Conservation (phyloP, 2,329 filamentous ascomycete genomes). For the Aureobasidium leucospermi region DNA sequence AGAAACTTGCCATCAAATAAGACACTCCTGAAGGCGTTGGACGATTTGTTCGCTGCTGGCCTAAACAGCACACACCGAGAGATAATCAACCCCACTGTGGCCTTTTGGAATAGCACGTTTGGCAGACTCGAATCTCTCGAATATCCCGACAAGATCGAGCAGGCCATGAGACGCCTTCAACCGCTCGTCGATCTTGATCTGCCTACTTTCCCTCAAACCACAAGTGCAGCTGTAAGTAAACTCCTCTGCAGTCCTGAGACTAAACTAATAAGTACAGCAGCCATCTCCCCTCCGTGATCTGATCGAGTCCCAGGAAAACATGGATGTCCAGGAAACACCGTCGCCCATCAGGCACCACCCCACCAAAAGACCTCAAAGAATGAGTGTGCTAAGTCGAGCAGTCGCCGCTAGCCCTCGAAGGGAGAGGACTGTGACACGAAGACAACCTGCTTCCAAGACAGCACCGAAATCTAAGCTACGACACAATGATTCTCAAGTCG, state of each 20-base stretch:
- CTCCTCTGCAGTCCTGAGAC: neutral
- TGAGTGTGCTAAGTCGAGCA: conserved; percentile 16
- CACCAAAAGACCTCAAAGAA: conserved; percentile 6
- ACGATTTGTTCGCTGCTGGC: conserved; percentile 44
- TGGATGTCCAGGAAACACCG: conserved; percentile 16
- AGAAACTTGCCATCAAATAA: conserved; percentile 49
- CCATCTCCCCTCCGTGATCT: neutral
- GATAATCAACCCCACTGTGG: conserved; percentile 46
- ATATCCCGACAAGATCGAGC: conserved; percentile 59
- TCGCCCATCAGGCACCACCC: neutral
- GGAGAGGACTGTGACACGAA: neutral
- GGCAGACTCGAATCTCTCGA: conserved; percentile 51
- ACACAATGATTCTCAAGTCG: conserved; percentile 76
- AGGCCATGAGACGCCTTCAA: conserved; percentile 55
- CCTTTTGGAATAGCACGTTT: conserved; percentile 65
- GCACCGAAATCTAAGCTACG: conserved; percentile 45
- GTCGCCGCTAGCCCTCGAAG: conserved; percentile 14
- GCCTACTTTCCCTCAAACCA: conserved; percentile 38
- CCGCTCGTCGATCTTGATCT: conserved; percentile 46
- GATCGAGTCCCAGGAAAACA: conserved; percentile 2
- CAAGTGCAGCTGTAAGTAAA: conserved; percentile 30
- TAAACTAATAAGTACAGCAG: neutral
- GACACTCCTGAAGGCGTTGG: conserved; percentile 47
- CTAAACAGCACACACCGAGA: conserved; percentile 46
- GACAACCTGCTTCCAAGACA: neutral